Evolutionary conservation across 192 early-diverging fungal genomes (phyloP).

Genomic region (Podochytrium sp.): DNA sequence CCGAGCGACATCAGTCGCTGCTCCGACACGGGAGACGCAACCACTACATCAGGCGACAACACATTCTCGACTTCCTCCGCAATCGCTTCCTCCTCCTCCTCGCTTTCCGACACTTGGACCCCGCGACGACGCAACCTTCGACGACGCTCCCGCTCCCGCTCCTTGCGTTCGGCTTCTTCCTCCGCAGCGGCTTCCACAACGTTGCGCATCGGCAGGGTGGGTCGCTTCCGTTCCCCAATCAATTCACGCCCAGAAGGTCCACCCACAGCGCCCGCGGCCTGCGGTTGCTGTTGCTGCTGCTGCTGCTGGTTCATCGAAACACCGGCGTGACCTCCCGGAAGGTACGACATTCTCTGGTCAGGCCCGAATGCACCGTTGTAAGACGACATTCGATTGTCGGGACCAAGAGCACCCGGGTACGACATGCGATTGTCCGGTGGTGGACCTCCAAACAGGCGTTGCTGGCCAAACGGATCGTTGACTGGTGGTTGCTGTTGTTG

Average conservation of each 20-base stretch:
- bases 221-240: constrained; percentile 27
- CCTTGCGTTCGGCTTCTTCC: constrained; percentile 32
- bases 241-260: constrained; percentile 8
- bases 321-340: no score
- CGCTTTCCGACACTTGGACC: constrained; percentile 11
- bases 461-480: not conserved
- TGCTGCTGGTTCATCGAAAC: not conserved
- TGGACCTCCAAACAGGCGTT: not conserved
- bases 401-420: not conserved
- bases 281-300: not conserved
- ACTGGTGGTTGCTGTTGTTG: not conserved
- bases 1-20: not conserved
- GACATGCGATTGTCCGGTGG: not conserved
- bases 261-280: not conserved
- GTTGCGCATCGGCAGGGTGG: constrained; percentile 12
- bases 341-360: not conserved
- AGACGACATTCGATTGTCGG: no score
- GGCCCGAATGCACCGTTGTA: not conserved
- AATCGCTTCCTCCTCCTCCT: not conserved
- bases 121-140: constrained; percentile 24
- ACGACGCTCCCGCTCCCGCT: constrained; percentile 25
- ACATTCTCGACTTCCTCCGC: not conserved
- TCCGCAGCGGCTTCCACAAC: constrained; percentile 21
- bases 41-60: not conserved
- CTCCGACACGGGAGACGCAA: not conserved